phyloP scores from a whole-genome alignment of 2,329 filamentous ascomycete genomes.

The Fusarium luffae region DNA sequence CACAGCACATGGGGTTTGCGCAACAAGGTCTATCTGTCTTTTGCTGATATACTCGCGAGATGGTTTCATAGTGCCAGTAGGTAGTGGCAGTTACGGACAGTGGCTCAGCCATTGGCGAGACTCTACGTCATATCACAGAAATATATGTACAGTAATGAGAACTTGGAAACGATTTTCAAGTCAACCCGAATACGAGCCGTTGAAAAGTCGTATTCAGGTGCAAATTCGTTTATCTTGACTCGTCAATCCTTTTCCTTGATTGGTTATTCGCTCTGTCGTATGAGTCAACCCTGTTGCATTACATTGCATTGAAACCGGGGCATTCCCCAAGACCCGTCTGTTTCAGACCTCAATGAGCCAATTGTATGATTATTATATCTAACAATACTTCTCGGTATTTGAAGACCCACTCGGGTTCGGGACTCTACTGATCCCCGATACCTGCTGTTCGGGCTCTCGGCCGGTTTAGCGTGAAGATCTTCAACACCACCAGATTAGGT shows the following conservation, averaged over 20 bases:
- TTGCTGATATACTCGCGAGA: neutral
- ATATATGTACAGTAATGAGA: neutral
- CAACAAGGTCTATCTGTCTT: neutral
- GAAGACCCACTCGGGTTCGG: neutral
- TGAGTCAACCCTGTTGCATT: neutral
- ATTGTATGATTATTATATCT: neutral
- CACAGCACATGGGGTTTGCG: neutral
- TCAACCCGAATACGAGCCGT: neutral
- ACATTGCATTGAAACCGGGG: neutral
- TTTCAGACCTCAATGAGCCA: neutral
- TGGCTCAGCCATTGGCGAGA: neutral
- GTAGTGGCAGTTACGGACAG: neutral
- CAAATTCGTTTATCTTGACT: neutral
- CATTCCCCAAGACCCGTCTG: neutral
- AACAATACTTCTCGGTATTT: neutral
- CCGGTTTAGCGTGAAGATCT: neutral
- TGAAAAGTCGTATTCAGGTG: neutral
- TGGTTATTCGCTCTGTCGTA: neutral
- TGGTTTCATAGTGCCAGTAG: fast-evolving
- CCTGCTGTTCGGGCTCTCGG: neutral
- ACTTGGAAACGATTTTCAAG: neutral
- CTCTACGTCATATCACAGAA: neutral
- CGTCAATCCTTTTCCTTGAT: neutral
- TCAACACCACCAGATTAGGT: neutral
- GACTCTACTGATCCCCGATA: neutral